Evolutionary conservation across 352 stramenopile genomes (phyloP), one percentile per base, ranked within the genome.

Genomic region (Pythium grandisporangium): DNA sequence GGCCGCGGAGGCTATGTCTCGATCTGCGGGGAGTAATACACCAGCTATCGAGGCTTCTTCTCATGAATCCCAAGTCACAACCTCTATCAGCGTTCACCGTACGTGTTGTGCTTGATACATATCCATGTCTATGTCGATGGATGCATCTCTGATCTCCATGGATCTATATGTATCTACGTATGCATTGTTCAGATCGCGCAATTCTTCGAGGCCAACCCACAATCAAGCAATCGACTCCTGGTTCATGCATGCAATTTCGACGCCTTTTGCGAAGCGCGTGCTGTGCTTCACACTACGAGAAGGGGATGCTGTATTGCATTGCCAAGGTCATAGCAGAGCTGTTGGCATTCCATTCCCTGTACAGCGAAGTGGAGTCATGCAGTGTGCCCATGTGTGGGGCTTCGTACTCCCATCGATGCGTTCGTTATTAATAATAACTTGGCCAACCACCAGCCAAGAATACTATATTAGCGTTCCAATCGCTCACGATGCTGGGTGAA

Each of bases 211-310:
- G 47, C 52, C 11, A 51, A 79, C 25, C 42, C 64, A 5, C 46
- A 59, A 26, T 65, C 58, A 12, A 78, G 60, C 58, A 78, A 84
- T 36, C 47, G 53, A 39, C 42, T 84, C 42, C 53, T 84, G 0
- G 40, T 84, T 6, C 71, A 84, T 36, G 66, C 71, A 20, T 82
- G 71, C 44, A 66, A 61, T 13, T 84, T 68, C 48, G 71, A 80
- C 32, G 55, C 59, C 4, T 82, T 30, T 37, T 85, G 37, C 66
- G 70, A n/a, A 77, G 66, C 32, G 61, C 69, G 24, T 82, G 64
- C 54, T 84, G 71, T 68, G 69, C 64, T 19, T 82, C 71, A 24
- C 71, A 82, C 42, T 80, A 61, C 39, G 55, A 63, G 7, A 61
- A 67, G 21, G 82, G 71, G 71, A 55, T 65, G 24, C 48, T 51